phyloP scores from a whole-genome alignment of 208 protist species.

The Acanthamoeba sp. region DNA sequence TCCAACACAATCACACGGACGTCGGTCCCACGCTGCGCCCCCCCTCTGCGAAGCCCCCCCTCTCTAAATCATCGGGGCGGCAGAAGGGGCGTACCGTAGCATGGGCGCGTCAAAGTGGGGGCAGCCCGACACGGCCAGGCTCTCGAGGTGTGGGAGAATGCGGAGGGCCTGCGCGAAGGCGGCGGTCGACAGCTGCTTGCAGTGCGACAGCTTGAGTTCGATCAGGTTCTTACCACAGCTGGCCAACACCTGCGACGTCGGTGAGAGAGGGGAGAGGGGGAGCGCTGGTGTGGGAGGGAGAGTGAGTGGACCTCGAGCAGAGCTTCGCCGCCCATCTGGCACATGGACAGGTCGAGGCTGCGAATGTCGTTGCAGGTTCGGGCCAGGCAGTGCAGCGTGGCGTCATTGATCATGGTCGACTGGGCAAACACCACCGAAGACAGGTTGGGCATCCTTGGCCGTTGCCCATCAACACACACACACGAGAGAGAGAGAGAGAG shows the following conservation, averaged over 20 bases:
- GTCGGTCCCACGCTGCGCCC: no score
- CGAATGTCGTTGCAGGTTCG: slow-evolving; percentile 1
- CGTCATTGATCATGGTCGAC: background rate
- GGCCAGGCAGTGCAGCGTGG: background rate
- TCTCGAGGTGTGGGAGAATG: background rate
- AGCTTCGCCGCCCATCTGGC: background rate
- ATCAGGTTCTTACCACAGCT: background rate
- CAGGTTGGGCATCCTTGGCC: slow-evolving; percentile 19
- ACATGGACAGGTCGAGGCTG: slow-evolving; percentile 19
- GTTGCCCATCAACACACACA: background rate
- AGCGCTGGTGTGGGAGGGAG: background rate
- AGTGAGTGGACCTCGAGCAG: background rate
- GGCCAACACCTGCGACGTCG: background rate
- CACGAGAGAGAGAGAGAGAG: no score
- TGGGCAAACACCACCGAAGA: slow-evolving; percentile 43
- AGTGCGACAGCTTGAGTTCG: slow-evolving; percentile 22
- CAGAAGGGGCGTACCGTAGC: background rate
- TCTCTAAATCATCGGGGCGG: no score
- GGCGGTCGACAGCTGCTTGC: background rate
- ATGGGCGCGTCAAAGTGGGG: background rate
- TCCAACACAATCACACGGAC: background rate
- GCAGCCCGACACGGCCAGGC: background rate
- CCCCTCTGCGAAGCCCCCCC: no score
- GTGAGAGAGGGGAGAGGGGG: no score
- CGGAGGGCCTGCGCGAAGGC: background rate